Evolutionary conservation across 2,329 filamentous ascomycete genomes (phyloP).

Genomic region (Emericellopsis cladophorae): DNA sequence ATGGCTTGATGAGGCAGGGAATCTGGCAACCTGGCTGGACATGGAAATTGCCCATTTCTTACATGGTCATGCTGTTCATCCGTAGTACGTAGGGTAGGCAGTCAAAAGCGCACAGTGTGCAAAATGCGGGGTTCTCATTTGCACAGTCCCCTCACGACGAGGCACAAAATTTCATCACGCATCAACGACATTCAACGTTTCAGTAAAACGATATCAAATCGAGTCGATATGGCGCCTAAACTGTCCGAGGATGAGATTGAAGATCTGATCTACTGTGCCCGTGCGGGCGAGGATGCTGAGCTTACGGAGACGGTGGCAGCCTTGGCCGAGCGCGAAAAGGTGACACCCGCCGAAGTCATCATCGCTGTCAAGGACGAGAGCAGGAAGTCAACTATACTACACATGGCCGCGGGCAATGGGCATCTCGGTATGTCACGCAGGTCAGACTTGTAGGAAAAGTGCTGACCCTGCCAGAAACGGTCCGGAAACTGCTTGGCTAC

Average conservation of each 20-base stretch:
- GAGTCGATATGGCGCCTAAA: slow-evolving; percentile 30
- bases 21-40: slow-evolving; percentile 38
- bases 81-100: background rate
- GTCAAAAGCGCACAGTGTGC: slow-evolving; percentile 16
- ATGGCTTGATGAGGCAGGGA: slow-evolving; percentile 44
- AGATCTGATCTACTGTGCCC: slow-evolving; percentile 80
- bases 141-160: slow-evolving; percentile 24
- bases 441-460: background rate
- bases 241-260: slow-evolving; percentile 74
- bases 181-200: background rate
- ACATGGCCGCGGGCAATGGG: slow-evolving; percentile 90
- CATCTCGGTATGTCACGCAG: slow-evolving; percentile 51
- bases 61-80: background rate
- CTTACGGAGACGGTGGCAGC: slow-evolving; percentile 45
- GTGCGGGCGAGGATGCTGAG: slow-evolving; percentile 62
- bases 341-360: slow-evolving; percentile 50
- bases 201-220: background rate
- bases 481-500: slow-evolving; percentile 27
- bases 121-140: slow-evolving; percentile 16
- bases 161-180: slow-evolving; percentile 3
- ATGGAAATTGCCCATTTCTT: slow-evolving; percentile 16
- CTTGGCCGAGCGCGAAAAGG: slow-evolving; percentile 49
- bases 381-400: slow-evolving; percentile 70
- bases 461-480: slow-evolving; percentile 24
- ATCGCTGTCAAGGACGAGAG: slow-evolving; percentile 58